Evolutionary conservation across 192 early-diverging fungal species (phyloP).

Genomic region (Coemansia sp.): DNA sequence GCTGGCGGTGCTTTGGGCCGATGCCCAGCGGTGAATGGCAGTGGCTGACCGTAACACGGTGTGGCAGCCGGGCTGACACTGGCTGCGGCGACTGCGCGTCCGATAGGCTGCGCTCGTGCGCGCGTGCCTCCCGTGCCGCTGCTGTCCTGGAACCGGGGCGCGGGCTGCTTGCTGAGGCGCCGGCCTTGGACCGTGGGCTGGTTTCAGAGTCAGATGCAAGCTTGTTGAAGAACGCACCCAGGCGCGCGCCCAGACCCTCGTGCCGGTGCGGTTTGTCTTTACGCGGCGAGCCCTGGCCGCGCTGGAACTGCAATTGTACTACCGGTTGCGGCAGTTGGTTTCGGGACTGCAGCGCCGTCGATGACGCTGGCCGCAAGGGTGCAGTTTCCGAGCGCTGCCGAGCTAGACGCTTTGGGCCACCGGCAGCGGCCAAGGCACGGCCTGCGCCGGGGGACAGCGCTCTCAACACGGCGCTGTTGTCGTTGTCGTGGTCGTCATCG

Average conservation of each 20-base stretch:
- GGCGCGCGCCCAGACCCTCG: conserved; percentile 44
- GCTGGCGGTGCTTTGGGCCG: conserved; percentile 6
- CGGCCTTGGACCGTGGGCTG: conserved; percentile 22
- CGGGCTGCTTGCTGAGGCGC: conserved; percentile 18
- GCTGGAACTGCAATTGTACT: conserved; percentile 18
- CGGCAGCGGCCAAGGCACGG: conserved; percentile 10
- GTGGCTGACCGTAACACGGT: conserved; percentile 44
- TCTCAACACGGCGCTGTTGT: conserved; percentile 24
- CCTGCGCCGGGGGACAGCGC: conserved; percentile 16
- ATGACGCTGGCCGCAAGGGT: conserved; percentile 31
- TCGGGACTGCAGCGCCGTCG: background rate
- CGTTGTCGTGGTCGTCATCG: conserved; percentile 16
- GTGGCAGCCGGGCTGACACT: conserved; percentile 14
- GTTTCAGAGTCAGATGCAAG: conserved; percentile 47
- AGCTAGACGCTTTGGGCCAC: conserved; percentile 29
- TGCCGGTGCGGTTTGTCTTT: conserved; percentile 32
- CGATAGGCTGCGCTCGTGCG: conserved; percentile 45
- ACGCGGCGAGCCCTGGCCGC: conserved; percentile 29
- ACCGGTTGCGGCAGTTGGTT: background rate
- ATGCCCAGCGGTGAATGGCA: conserved; percentile 29
- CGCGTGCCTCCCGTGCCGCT: background rate
- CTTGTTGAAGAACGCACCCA: conserved; percentile 53
- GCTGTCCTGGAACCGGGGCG: conserved; percentile 1
- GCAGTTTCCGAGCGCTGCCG: conserved; percentile 54
- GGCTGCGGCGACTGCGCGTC: conserved; percentile 28